Evolutionary conservation across 306 rosid genomes (phyloP), one percentile per base, ranked within the genome.

Genomic region (Medicago arabica): DNA sequence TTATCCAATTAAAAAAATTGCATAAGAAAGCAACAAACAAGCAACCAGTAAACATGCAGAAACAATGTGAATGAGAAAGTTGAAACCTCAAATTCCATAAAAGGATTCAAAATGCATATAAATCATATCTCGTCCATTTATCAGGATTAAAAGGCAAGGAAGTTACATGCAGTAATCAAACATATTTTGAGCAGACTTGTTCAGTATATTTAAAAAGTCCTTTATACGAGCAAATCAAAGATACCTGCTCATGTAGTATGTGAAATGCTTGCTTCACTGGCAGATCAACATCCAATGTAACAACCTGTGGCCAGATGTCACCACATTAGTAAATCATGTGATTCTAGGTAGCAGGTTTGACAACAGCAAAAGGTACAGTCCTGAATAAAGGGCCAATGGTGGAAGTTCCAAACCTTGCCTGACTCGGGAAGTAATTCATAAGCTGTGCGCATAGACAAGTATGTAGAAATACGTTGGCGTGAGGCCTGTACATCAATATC

Each of bases 211-310:
- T 68, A 36, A 44, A 50, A 75, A 49, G 36, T 36, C 16, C 44
- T 61, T 77, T 7, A 53, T 10, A 54, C 54, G 40, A 43, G 74
- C 31, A 72, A 17, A 73, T 74, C 61, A 75, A 50, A 49, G 46
- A 71, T 90, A 88, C 99, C 98, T 92, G 98, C 83, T 96, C 98
- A 44, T 96, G 96, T 79, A 96, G 82, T 78, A 92, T 88, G 76
- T 96, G 98, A 85, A 96, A 96, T 74, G 99, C 97, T 84, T 96
- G 93, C 87, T 96, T 92, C 85, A 96, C 98, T 9, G 99, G 99
- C 77, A 96, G 74, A 77, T 90, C 93, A 77, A 88, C 86, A 80
- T 92, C 98, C 88, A 96, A 82, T 55, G 97, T 89, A 43, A 92
- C 89, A 84, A 96, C 93, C 99, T 96, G 86, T 55, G 40, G 83